phyloP scores from a whole-genome alignment of 768 basidiomycete species.

The Mycena olivaceomarginata region DNA sequence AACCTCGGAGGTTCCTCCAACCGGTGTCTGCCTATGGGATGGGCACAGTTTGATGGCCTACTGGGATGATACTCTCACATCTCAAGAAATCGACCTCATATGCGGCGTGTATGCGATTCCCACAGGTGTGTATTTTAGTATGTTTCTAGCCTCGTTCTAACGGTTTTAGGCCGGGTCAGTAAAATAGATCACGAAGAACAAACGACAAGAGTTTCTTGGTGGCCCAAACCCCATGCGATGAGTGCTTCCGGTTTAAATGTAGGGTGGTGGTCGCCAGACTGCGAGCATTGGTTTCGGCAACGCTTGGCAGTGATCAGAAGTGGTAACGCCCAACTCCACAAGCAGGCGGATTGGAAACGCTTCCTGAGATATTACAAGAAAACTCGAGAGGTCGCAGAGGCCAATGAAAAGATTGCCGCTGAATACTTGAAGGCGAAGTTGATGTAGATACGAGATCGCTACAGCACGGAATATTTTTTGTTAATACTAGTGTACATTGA shows the following conservation, averaged over 20 bases:
- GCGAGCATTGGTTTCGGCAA: constrained; percentile 17
- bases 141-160: not conserved
- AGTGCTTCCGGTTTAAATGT: constrained; percentile 9
- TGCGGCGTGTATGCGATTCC: constrained; percentile 30
- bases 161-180: not conserved
- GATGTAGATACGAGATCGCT: too few species aligned
- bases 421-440: too few species aligned
- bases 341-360: constrained; percentile 10
- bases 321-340: not conserved
- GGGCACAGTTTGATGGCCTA: not conserved
- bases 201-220: constrained; percentile 19
- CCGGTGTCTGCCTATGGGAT: constrained; percentile 9
- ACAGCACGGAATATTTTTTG: too few species aligned
- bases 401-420: constrained; percentile 5
- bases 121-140: constrained; percentile 10
- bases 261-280: constrained; percentile 29
- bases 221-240: constrained; percentile 22
- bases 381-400: not conserved
- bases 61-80: constrained; percentile 26
- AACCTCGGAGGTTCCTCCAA: not conserved
- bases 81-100: constrained; percentile 20
- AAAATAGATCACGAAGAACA: not conserved
- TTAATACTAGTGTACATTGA: too few species aligned
- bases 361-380: not conserved
- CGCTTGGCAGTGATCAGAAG: not conserved